A percentile compares a stretch with the other conserved stretches of the same genome.
Conservation (phyloP, 495 filamentous ascomycete species). For the Daldinia concentrica region DNA sequence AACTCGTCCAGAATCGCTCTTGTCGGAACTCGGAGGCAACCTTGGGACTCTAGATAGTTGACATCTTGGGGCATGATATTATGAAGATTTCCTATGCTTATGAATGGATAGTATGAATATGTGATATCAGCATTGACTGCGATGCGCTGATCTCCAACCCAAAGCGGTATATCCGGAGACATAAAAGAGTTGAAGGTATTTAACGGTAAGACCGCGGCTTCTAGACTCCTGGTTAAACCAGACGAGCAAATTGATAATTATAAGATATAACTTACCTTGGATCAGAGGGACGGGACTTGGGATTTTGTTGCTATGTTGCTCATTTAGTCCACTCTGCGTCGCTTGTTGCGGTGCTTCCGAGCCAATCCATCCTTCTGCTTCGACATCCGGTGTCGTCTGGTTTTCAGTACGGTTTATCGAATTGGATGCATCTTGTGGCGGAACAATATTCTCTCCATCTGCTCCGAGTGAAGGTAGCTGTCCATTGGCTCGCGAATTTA, state of each 20-base stretch:
- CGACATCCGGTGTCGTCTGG: conserved; percentile 12
- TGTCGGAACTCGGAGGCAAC: conserved; percentile 55
- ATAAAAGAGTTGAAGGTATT: conserved; percentile 41
- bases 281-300: conserved; percentile 22
- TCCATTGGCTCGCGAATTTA: conserved; percentile 39
- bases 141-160: conserved; percentile 39
- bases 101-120: conserved; percentile 53
- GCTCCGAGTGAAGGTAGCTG: conserved; percentile 20
- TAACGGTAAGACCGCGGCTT: conserved; percentile 35
- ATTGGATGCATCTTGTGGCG: conserved; percentile 23
- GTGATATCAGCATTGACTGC: conserved; percentile 46
- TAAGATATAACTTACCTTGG: conserved; percentile 24
- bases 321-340: conserved; percentile 7
- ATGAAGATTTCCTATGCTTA: conserved; percentile 48
- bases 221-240: conserved; percentile 17
- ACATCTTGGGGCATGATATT: conserved; percentile 56
- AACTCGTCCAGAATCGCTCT: conserved; percentile 54
- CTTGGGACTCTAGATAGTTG: conserved; percentile 54
- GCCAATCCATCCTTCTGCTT: conserved; percentile 19
- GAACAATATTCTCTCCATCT: conserved; percentile 24
- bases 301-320: conserved; percentile 20
- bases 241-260: neutral
- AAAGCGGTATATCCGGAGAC: conserved; percentile 40
- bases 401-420: conserved; percentile 18
- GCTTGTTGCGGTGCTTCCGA: conserved; percentile 4